These are phyloP conservation scores for Meyerozyma smithsonii DNA, from an alignment of 1,139 yeast species.

Conservation along the genomic window DNA sequence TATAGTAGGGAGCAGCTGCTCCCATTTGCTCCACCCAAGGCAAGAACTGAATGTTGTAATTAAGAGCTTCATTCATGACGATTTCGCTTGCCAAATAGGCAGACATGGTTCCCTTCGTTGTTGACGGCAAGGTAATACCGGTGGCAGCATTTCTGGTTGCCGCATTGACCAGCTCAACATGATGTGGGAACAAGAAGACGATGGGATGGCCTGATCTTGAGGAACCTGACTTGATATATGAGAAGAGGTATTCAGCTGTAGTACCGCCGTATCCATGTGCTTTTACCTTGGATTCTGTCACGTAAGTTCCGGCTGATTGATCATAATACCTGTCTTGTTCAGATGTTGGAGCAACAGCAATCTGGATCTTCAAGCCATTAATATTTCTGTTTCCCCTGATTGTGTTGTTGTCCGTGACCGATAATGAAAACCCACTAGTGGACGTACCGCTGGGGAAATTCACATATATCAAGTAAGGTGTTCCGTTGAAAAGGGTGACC, in stretches of 20 bases:
- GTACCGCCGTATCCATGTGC: conserved; percentile 26
- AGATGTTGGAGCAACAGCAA: conserved; percentile 48
- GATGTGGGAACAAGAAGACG: conserved; percentile 72
- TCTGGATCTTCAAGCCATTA: conserved; percentile 57
- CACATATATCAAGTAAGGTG: conserved; percentile 57
- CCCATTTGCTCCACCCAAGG: conserved; percentile 48
- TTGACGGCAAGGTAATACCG: conserved; percentile 47
- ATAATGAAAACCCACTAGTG: conserved; percentile 28
- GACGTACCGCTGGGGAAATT: conserved; percentile 39
- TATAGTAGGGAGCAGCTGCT: conserved; percentile 33
- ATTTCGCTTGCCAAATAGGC: conserved; percentile 52
- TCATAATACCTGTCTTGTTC: conserved; percentile 27
- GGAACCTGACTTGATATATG: conserved; percentile 48
- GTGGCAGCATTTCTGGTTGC: conserved; percentile 36
- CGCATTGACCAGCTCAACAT: conserved; percentile 45
- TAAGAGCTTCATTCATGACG: conserved; percentile 46
- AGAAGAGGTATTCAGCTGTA: conserved; percentile 48
- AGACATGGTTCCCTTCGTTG: conserved; percentile 64
- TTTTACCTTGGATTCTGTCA: conserved; percentile 27
- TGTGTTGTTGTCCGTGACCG: conserved; percentile 29
- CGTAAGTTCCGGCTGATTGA: conserved; percentile 35
- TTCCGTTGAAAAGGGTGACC: conserved; percentile 46
- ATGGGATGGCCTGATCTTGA: conserved; percentile 50
- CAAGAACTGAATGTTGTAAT: conserved; percentile 48
- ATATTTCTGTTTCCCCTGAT: conserved; percentile 41